Evolutionary conservation across 352 stramenopile genomes (phyloP), one percentile per base, ranked within the genome.

Genomic region (Phytopythium ostracodes): DNA sequence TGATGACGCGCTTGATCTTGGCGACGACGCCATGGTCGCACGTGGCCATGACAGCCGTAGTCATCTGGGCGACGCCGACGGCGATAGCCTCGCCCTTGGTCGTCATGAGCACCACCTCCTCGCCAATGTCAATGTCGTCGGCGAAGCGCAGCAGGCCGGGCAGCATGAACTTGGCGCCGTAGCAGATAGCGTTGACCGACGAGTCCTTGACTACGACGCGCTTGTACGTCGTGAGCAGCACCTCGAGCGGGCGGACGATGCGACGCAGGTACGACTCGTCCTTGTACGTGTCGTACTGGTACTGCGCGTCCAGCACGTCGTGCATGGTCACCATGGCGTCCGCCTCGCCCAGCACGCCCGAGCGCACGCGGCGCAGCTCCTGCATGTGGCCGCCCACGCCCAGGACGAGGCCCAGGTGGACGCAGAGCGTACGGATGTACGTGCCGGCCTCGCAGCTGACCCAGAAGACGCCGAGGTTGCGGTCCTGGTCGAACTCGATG

Each of bases 1-100:
- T 99, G 75, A 99, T 99, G 31, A 99, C 98, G 53, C 98, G 92
- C 84, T 99, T 99, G 74, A 99, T 99, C 89, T 99, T 99, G 42
- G 97, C 97, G 12, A 99, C 98, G 11, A 99, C 94, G 24, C 98
- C 98, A 78, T 99, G 98, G 91, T 99, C 98, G 61, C 96, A 98
- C 35, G 97, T 99, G 11, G 97, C 97, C 97, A 99, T 99, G 47
- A 99, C 97, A 11, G 97, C 89, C 0, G 98, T 99, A 0, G 96
- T 99, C 98, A 99, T 99, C 81, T 99, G 97, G 0, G 98, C 98
- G 67, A 99, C 99, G 22, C 91, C 98, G 0, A 99, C 87, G 36
- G 98, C 97, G 68, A 99, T 98, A 3, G 98, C 98, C 74, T 99
- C 98, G 51, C 98, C 98, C 89, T 99, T 99, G 58, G 98, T 99